phyloP scores from a whole-genome alignment of 176 grass and related monocot genomes.

The Oryza meridionalis region DNA sequence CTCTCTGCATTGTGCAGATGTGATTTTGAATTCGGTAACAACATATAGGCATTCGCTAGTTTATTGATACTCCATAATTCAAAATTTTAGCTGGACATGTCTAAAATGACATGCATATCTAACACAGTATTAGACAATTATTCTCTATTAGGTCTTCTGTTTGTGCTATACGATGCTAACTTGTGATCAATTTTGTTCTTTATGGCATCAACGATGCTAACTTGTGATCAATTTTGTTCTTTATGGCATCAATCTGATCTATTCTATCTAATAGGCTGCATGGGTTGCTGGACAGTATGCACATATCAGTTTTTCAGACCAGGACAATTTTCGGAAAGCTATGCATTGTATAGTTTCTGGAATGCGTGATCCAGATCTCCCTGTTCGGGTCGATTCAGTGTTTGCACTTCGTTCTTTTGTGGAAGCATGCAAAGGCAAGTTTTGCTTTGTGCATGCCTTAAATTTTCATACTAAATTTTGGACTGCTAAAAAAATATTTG shows the following conservation, averaged over 20 bases:
- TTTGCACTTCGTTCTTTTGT: constrained; percentile 90
- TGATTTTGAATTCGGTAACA: too few species aligned
- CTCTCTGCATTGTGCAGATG: too few species aligned
- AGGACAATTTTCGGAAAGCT: constrained; percentile 62
- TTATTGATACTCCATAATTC: not conserved
- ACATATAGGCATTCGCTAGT: too few species aligned
- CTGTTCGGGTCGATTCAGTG: constrained; percentile 92
- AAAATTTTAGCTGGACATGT: not conserved
- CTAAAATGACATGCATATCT: not conserved
- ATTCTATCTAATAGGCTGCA: constrained; percentile 64
- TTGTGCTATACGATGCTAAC: not conserved
- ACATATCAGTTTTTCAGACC: constrained; percentile 76
- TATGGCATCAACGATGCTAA: constrained; percentile 14
- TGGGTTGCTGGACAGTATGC: constrained; percentile 99
- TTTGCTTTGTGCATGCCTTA: constrained; percentile 11
- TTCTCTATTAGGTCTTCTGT: constrained; percentile 6
- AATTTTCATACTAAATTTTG: not conserved
- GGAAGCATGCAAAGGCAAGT: constrained; percentile 86
- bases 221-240: not conserved
- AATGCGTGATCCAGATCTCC: constrained; percentile 78
- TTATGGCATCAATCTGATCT: constrained; percentile 36
- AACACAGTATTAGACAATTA: not conserved
- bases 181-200: constrained; percentile 2
- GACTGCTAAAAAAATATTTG: not conserved
- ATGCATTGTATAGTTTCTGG: constrained; percentile 75